These are phyloP conservation scores for Fusarium sp. DNA, from an alignment of 2,329 filamentous ascomycete genomes.

Conservation along the genomic window DNA sequence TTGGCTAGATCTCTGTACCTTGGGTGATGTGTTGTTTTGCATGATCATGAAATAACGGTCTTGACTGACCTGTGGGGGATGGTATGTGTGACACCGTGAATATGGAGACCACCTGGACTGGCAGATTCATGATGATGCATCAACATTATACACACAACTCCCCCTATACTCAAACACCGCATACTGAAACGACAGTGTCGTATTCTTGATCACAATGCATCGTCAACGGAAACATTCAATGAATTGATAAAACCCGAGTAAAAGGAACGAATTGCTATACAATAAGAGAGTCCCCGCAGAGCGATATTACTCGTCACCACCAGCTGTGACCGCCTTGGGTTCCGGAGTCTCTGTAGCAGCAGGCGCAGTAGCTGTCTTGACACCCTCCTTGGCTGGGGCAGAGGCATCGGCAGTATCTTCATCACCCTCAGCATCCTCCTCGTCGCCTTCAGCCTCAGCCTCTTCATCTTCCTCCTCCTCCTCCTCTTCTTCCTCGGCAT, in stretches of 20 bases:
- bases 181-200: not conserved
- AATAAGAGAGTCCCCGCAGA: slow-evolving; percentile 10
- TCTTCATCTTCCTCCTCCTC: slow-evolving; percentile 55
- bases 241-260: not conserved
- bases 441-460: slow-evolving; percentile 47
- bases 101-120: not conserved
- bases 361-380: slow-evolving; percentile 39
- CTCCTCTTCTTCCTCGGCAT: slow-evolving; percentile 53
- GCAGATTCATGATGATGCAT: not conserved
- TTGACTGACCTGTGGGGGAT: slow-evolving; percentile 14
- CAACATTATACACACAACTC: slow-evolving; percentile 4
- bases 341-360: slow-evolving; percentile 47
- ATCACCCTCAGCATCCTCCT: slow-evolving; percentile 48
- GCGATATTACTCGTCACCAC: slow-evolving; percentile 47
- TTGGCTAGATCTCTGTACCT: slow-evolving; percentile 33
- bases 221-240: not conserved
- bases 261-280: slow-evolving; percentile 29
- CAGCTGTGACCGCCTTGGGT: slow-evolving; percentile 49
- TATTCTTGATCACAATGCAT: not conserved
- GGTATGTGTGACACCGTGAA: not conserved
- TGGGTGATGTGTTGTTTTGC: slow-evolving; percentile 21
- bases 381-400: slow-evolving; percentile 43
- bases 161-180: not conserved
- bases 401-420: slow-evolving; percentile 44
- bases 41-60: slow-evolving; percentile 19